phyloP scores from a whole-genome alignment of 2,329 filamentous ascomycete species.

The Rhexocercosporidium sp. region DNA sequence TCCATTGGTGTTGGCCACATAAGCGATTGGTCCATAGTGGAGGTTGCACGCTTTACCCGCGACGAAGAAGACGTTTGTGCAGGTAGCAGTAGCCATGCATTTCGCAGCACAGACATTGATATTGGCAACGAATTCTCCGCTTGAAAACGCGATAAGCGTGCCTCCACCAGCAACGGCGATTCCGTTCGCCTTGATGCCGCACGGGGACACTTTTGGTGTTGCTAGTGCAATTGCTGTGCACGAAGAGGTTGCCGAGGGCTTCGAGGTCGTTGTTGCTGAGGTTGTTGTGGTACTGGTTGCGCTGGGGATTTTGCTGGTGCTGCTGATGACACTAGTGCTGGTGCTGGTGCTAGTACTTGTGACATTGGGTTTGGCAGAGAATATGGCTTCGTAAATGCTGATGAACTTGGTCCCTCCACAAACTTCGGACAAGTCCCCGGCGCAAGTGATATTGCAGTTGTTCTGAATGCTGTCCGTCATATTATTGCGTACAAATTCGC shows the following conservation, averaged over 20 bases:
- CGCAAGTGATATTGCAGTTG: not conserved
- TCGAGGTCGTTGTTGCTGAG: not conserved
- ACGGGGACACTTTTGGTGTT: not conserved
- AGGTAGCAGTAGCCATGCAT: not conserved
- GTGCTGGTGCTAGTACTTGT: not conserved
- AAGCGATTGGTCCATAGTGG: not conserved
- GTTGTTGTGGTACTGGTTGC: not conserved
- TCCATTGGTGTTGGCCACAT: not conserved
- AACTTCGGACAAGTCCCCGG: not conserved
- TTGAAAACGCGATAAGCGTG: not conserved
- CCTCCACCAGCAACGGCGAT: not conserved
- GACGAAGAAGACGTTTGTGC: constrained; percentile 4
- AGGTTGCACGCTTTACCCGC: not conserved
- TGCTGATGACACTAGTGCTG: not conserved
- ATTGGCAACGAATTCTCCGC: not conserved
- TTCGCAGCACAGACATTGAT: not conserved
- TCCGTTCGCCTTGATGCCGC: not conserved
- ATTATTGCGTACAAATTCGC: not conserved
- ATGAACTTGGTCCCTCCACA: not conserved
- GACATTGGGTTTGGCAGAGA: not conserved
- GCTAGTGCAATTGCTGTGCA: not conserved
- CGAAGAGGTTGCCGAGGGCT: not conserved
- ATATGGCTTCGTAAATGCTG: not conserved
- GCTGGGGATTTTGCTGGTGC: too few species aligned
- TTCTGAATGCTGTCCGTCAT: not conserved